Conservation (phyloP, 176 grass and related monocot genomes). For the Raddia distichophylla region DNA sequence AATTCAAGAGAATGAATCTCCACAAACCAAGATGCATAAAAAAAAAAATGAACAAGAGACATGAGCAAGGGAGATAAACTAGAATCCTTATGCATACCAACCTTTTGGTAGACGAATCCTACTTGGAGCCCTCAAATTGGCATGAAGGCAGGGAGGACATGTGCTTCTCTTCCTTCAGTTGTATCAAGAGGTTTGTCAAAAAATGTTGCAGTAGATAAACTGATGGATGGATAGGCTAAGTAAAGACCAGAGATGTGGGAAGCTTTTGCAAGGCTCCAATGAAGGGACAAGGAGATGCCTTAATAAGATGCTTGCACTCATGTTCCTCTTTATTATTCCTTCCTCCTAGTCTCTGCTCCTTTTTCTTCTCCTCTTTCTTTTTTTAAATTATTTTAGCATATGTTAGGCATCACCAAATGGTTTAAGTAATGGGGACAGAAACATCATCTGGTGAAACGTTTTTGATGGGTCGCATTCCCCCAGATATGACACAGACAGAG, state of each 20-base stretch:
- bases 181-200: not conserved
- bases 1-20: not conserved
- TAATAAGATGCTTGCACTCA: constrained; percentile 41
- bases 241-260: not conserved
- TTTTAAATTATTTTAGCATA: not conserved
- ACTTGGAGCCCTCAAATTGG: constrained; percentile 18
- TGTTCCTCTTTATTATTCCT: constrained; percentile 31
- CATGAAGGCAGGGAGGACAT: not conserved
- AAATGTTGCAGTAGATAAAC: not conserved
- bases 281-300: constrained; percentile 35
- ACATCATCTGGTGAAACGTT: constrained; percentile 4
- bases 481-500: not conserved
- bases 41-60: constrained; percentile 11
- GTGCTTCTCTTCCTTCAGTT: constrained; percentile 6
- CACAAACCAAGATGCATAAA: not conserved
- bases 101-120: constrained; percentile 19
- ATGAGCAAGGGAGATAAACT: constrained; percentile 23
- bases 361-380: not conserved
- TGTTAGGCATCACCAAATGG: not conserved
- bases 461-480: not conserved
- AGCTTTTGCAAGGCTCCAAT: constrained; percentile 40
- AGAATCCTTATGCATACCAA: constrained; percentile 42
- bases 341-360: not conserved
- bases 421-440: not conserved
- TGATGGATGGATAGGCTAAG: not conserved